A percentile compares a stretch with the other conserved stretches of the same genome.
phyloP scores from a whole-genome alignment of 1,284 basidiomycete genomes.

The Ustilago curta region DNA sequence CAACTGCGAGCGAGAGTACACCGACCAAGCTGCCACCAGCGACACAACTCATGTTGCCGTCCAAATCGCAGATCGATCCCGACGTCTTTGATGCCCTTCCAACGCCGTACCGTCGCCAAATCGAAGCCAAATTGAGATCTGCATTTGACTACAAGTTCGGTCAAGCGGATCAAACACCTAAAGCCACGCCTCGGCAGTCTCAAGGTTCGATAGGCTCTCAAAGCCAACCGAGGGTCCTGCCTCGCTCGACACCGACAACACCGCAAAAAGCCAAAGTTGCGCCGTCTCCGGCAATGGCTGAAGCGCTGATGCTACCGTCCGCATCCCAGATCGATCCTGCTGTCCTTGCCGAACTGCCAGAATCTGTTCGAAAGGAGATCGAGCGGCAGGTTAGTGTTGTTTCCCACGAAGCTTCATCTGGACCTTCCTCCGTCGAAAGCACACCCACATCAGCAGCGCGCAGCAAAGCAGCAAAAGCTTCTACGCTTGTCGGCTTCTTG shows the following conservation, averaged over 20 bases:
- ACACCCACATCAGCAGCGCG: constrained; percentile 31
- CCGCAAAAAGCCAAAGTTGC: constrained; percentile 43
- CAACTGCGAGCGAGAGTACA: background rate
- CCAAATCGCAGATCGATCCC: constrained; percentile 58
- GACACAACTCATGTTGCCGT: constrained; percentile 56
- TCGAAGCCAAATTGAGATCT: constrained; percentile 38
- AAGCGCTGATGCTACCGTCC: constrained; percentile 52
- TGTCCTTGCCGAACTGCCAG: constrained; percentile 62
- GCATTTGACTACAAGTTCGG: background rate
- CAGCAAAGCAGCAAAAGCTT: constrained; percentile 19
- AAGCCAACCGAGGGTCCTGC: constrained; percentile 21
- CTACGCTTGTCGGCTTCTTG: constrained; percentile 21
- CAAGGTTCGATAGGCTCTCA: constrained; percentile 20
- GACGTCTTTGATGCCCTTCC: constrained; percentile 56
- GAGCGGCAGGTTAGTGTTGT: constrained; percentile 44
- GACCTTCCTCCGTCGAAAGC: constrained; percentile 26
- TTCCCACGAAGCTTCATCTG: constrained; percentile 17
- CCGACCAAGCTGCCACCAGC: constrained; percentile 22
- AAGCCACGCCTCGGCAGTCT: constrained; percentile 1
- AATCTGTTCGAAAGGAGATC: constrained; percentile 58
- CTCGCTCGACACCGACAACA: constrained; percentile 39
- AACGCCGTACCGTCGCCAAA: constrained; percentile 46
- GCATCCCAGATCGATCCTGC: constrained; percentile 64
- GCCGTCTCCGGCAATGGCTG: constrained; percentile 27
- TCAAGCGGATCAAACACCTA: constrained; percentile 4